phyloP scores from a whole-genome alignment of 768 basidiomycete species.

The Trametes maxima region DNA sequence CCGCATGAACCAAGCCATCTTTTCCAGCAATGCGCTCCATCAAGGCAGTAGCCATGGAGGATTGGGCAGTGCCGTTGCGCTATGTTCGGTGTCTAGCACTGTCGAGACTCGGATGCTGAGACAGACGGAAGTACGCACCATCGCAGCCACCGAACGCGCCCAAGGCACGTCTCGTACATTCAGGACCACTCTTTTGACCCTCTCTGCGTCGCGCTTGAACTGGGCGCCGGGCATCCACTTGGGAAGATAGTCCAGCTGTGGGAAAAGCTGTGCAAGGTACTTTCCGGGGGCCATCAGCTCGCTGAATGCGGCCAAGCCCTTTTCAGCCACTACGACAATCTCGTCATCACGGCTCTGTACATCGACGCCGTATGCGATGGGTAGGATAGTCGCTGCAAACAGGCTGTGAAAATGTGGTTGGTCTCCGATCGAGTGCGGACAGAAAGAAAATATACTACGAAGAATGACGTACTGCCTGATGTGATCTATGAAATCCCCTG shows the following conservation, averaged over 20 bases:
- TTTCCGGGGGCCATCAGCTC: neutral
- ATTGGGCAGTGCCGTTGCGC: neutral
- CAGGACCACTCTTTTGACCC: neutral
- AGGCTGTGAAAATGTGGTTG: constrained; percentile 13
- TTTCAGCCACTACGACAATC: constrained; percentile 4
- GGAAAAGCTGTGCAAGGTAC: constrained; percentile 3
- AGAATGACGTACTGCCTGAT: constrained; percentile 16
- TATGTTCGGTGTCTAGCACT: neutral
- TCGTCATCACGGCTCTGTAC: constrained; percentile 2
- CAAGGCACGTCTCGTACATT: neutral
- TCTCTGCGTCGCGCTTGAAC: constrained; percentile 20
- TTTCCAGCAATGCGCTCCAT: neutral
- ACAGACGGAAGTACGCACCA: neutral
- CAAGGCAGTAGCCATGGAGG: neutral
- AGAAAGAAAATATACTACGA: too few relatives aligned
- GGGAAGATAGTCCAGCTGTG: constrained; percentile 24
- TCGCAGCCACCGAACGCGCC: neutral
- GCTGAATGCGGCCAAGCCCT: neutral
- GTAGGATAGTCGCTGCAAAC: constrained; percentile 23
- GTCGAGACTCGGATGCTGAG: neutral
- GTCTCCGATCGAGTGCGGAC: neutral
- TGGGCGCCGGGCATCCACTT: constrained; percentile 30
- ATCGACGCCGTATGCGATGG: constrained; percentile 26
- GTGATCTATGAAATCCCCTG: constrained; percentile 10
- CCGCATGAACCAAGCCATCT: neutral